Conservation (phyloP, 2,329 filamentous ascomycete genomes). For the Aspergillus piperis region DNA sequence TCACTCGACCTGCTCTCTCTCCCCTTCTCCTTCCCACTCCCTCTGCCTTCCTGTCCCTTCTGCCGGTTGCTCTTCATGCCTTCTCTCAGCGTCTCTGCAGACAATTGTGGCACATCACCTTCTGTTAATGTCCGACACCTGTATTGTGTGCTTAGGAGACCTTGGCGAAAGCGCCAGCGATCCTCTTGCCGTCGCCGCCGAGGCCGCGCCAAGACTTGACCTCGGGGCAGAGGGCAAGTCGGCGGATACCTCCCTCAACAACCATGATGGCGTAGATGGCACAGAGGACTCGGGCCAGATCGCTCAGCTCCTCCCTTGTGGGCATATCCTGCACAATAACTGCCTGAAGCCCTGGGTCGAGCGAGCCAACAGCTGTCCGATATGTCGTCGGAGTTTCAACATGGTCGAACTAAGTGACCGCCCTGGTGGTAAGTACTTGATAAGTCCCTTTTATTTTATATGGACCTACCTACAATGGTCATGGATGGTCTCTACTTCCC, state of each 20-base stretch:
- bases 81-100: conserved; percentile 32
- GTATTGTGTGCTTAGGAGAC: conserved; percentile 72
- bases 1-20: conserved; percentile 30
- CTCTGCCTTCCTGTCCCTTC: conserved; percentile 22
- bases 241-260: conserved; percentile 30
- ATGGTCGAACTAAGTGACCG: conserved; percentile 79
- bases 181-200: conserved; percentile 46
- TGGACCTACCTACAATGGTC: background rate
- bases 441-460: conserved; percentile 6
- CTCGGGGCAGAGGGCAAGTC: conserved; percentile 32
- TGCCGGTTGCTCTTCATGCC: conserved; percentile 42
- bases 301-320: conserved; percentile 71
- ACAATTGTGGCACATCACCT: conserved; percentile 30
- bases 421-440: conserved; percentile 68
- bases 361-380: conserved; percentile 95
- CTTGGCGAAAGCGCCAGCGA: conserved; percentile 61
- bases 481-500: conserved; percentile 9
- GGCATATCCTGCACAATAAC: conserved; percentile 87
- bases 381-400: conserved; percentile 91
- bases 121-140: conserved; percentile 64
- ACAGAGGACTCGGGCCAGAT: conserved; percentile 53
- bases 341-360: conserved; percentile 94
- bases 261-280: conserved; percentile 30
- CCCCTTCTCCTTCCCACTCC: conserved; percentile 24
- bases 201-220: conserved; percentile 47